A percentile compares a stretch with the other conserved stretches of the same genome.
Evolutionary conservation across 2,329 filamentous ascomycete species (phyloP).

Genomic region (Aspergillus sp.): DNA sequence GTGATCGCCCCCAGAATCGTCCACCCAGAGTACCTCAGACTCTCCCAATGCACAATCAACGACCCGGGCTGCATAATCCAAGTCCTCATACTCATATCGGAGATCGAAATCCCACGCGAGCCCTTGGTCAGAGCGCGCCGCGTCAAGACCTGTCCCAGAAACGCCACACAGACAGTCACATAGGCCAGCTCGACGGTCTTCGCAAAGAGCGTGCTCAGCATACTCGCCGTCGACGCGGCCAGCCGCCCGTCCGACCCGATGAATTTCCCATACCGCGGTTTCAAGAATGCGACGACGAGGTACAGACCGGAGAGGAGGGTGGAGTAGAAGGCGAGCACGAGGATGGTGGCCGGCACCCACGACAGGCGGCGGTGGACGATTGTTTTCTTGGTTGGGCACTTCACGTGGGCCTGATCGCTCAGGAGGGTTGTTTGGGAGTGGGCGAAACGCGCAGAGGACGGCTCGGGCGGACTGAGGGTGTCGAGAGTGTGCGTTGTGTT

Average conservation of each 20-base stretch:
- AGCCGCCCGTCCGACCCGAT: conserved; percentile 54
- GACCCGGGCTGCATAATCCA: conserved; percentile 75
- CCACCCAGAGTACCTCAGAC: conserved; percentile 62
- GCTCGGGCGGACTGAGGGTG: background rate
- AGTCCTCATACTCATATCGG: conserved; percentile 74
- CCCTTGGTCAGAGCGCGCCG: conserved; percentile 63
- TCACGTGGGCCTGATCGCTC: conserved; percentile 8
- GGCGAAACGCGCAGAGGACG: background rate
- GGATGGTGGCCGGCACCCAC: conserved; percentile 36
- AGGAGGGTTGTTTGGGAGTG: conserved; percentile 9
- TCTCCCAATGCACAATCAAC: conserved; percentile 68
- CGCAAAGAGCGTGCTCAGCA: conserved; percentile 68
- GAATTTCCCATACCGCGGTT: conserved; percentile 60
- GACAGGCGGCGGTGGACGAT: conserved; percentile 34
- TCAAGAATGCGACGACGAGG: conserved; percentile 59
- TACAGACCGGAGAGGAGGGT: conserved; percentile 51
- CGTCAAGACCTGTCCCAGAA: conserved; percentile 73
- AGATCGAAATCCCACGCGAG: conserved; percentile 67
- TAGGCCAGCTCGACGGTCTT: conserved; percentile 78
- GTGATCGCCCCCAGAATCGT: conserved; percentile 66
- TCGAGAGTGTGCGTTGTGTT: background rate
- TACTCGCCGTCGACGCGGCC: conserved; percentile 62
- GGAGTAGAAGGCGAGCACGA: conserved; percentile 39
- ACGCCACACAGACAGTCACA: conserved; percentile 73
- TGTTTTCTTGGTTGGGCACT: conserved; percentile 31